A percentile compares a stretch with the other conserved stretches of the same genome.
phyloP scores from a whole-genome alignment of 2,329 filamentous ascomycete species.

The Fusarium nelsonii region DNA sequence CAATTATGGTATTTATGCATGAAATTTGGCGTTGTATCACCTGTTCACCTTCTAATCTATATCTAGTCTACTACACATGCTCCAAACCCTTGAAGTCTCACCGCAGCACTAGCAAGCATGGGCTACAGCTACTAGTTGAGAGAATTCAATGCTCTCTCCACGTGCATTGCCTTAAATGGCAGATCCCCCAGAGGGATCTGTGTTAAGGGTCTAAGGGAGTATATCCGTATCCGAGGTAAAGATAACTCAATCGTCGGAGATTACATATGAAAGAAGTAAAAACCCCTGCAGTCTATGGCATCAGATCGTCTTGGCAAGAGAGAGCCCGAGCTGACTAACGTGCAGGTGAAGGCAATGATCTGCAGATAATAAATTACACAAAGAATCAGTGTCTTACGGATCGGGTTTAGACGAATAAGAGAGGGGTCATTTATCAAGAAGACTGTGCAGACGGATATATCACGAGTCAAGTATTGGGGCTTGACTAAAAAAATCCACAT shows the following conservation, averaged over 20 bases:
- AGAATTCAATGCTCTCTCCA: neutral
- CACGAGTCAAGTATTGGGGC: neutral
- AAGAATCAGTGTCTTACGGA: neutral
- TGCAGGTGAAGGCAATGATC: neutral
- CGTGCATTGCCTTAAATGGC: constrained; percentile 5
- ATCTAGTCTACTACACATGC: neutral
- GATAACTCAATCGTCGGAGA: constrained; percentile 14
- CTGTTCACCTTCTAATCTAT: neutral
- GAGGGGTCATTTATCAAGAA: neutral
- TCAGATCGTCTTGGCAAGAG: neutral
- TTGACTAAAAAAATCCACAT: neutral
- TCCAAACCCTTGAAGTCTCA: constrained; percentile 1
- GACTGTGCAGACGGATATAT: neutral
- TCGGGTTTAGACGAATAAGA: neutral
- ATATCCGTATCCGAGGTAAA: constrained; percentile 7
- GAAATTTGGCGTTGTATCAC: neutral
- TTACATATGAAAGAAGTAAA: constrained; percentile 12
- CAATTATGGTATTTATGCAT: constrained; percentile 14
- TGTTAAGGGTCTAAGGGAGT: neutral
- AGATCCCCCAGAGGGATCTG: constrained; percentile 6
- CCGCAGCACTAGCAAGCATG: constrained; percentile 15
- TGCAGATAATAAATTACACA: neutral
- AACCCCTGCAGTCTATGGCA: neutral
- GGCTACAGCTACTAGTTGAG: neutral
- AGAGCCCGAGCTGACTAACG: constrained; percentile 4